phyloP scores from a whole-genome alignment of 768 basidiomycete species.

The Xerocomus potaroensis region DNA sequence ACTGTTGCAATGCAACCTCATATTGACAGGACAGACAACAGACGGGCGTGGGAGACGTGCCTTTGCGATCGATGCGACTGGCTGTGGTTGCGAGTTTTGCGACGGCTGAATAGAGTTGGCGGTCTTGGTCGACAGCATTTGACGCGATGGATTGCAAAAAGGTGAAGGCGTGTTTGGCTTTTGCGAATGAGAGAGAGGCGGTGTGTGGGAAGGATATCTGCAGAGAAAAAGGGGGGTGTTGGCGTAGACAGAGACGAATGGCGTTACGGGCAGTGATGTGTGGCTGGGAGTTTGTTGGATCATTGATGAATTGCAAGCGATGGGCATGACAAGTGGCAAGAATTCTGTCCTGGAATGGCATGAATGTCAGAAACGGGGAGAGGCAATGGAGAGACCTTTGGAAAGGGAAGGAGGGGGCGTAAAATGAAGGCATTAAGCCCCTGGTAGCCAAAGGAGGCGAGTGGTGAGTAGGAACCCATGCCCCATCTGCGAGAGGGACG shows the following conservation, averaged over 20 bases:
- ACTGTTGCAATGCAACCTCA: conserved; percentile 38
- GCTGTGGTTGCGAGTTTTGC: conserved; percentile 32
- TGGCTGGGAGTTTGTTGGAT: conserved; percentile 74
- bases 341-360: conserved; percentile 60
- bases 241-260: conserved; percentile 47
- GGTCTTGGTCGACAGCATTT: conserved; percentile 30
- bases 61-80: conserved; percentile 43
- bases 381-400: conserved; percentile 49
- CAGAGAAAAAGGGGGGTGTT: conserved; percentile 12
- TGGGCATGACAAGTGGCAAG: conserved; percentile 71
- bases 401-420: conserved; percentile 62
- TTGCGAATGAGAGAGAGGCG: conserved; percentile 31
- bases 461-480: conserved; percentile 51
- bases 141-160: conserved; percentile 31
- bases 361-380: not conserved
- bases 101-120: conserved; percentile 38
- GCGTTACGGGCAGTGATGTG: conserved; percentile 68
- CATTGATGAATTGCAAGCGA: conserved; percentile 55
- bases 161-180: conserved; percentile 30
- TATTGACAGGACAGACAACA: not conserved
- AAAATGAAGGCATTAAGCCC: conserved; percentile 70
- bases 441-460: conserved; percentile 43
- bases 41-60: conserved; percentile 23
- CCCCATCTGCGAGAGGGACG: conserved; percentile 65
- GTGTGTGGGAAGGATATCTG: conserved; percentile 22